These are phyloP conservation scores for Colletotrichum tabaci DNA, from an alignment of 2,329 filamentous ascomycete genomes.

Conservation along the genomic window DNA sequence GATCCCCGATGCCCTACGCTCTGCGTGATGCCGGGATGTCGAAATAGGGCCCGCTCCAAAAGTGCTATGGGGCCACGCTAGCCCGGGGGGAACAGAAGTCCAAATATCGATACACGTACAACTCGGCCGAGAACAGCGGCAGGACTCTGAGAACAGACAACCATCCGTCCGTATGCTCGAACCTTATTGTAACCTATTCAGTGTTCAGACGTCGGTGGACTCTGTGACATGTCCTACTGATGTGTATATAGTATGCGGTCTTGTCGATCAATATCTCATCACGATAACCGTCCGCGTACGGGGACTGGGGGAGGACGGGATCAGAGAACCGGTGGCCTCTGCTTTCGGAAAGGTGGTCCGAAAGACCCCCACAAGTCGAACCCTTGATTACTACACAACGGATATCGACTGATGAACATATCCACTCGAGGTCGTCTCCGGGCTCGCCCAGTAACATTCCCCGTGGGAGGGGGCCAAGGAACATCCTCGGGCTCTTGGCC, in stretches of 20 bases:
- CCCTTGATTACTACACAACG: neutral
- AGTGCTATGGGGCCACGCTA: conserved; percentile 10
- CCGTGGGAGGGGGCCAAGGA: neutral
- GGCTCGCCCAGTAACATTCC: conserved; percentile 3
- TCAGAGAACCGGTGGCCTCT: conserved; percentile 8
- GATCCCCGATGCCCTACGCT: neutral
- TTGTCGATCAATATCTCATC: neutral
- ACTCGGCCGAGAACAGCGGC: conserved; percentile 2
- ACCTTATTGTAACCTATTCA: neutral
- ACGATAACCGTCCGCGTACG: neutral
- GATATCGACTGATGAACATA: conserved; percentile 6
- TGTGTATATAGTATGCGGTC: neutral
- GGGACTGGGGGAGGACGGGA: neutral
- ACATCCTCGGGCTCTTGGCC: neutral
- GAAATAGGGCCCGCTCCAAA: conserved; percentile 17
- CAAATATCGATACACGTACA: neutral
- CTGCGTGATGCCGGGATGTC: conserved; percentile 9
- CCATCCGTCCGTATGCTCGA: neutral
- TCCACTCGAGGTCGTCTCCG: neutral
- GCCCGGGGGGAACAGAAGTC: neutral
- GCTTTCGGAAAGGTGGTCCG: conserved; percentile 13
- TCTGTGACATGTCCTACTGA: neutral
- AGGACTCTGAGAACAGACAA: neutral
- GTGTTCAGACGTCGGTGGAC: neutral
- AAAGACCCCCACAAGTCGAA: neutral